Percentiles rank a stretch among this genome's conserved stretches.
phyloP scores from a whole-genome alignment of 129 eudicot genomes.

The Flaveria ramosissima region DNA sequence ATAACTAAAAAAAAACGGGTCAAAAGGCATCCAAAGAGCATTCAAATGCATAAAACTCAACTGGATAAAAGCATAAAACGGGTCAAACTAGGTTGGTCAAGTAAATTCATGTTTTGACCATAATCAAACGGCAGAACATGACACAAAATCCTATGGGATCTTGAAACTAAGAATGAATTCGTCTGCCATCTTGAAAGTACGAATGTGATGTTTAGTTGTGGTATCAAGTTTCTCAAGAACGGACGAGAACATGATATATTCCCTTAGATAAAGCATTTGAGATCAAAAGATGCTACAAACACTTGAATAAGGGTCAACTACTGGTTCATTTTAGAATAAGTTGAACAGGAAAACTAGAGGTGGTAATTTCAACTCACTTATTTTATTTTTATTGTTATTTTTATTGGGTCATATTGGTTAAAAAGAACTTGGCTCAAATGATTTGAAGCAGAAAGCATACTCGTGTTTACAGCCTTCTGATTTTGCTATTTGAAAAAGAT shows the following conservation, averaged over 20 bases:
- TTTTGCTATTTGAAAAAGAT: background rate
- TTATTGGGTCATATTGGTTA: background rate
- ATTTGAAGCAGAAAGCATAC: background rate
- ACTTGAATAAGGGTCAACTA: background rate
- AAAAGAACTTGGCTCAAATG: background rate
- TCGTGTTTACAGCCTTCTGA: background rate
- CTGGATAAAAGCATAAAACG: background rate
- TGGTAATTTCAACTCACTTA: slow-evolving; percentile 2
- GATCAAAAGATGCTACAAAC: background rate
- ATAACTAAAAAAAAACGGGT: background rate
- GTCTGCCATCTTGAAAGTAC: no score
- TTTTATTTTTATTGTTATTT: background rate
- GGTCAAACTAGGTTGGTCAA: no score
- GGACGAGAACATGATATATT: background rate
- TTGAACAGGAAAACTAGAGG: background rate
- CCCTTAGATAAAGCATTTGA: background rate
- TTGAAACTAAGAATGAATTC: no score
- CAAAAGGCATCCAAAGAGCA: background rate
- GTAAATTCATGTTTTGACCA: no score
- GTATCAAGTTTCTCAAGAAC: no score
- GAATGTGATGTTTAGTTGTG: no score
- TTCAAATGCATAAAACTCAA: background rate
- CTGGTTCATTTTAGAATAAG: no score
- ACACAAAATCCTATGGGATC: no score
- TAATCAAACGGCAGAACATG: no score